Conservation (phyloP, 1,284 basidiomycete genomes). For the Sporisorium scitamineum region DNA sequence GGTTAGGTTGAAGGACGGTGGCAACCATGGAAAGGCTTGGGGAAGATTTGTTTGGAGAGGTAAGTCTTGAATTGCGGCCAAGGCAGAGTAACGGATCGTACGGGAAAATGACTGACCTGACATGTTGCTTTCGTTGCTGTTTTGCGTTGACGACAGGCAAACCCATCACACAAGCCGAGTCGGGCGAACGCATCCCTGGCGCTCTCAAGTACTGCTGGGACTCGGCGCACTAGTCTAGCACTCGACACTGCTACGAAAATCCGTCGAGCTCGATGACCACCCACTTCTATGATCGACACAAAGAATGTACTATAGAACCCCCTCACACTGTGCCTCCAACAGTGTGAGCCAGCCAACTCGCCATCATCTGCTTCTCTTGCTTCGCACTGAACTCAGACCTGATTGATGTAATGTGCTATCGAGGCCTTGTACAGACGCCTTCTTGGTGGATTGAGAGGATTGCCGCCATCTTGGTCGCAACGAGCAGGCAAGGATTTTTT, state of each 20-base stretch:
- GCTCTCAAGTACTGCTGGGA: slow-evolving; percentile 56
- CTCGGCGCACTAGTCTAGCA: slow-evolving; percentile 11
- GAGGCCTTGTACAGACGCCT: neutral
- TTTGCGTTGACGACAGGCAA: slow-evolving; percentile 25
- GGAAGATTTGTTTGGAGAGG: slow-evolving; percentile 57
- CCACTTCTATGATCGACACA: neutral
- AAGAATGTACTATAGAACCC: slow-evolving; percentile 25
- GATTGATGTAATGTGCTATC: neutral
- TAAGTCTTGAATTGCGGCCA: slow-evolving; percentile 13
- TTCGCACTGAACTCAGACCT: neutral
- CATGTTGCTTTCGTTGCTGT: neutral
- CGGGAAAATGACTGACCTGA: neutral
- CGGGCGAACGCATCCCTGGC: slow-evolving; percentile 48
- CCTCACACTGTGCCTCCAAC: neutral
- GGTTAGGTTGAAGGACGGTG: slow-evolving; percentile 52
- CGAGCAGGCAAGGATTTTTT: neutral
- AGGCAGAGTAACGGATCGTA: neutral
- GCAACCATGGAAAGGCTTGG: slow-evolving; percentile 59
- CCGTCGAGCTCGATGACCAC: neutral
- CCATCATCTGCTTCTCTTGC: neutral
- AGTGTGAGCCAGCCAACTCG: neutral
- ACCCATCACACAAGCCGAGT: slow-evolving; percentile 32
- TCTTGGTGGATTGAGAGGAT: neutral
- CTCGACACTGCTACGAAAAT: neutral
- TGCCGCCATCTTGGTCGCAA: neutral